Conservation (phyloP, 2,329 filamentous ascomycete genomes). For the Xenoacremonium recifei region DNA sequence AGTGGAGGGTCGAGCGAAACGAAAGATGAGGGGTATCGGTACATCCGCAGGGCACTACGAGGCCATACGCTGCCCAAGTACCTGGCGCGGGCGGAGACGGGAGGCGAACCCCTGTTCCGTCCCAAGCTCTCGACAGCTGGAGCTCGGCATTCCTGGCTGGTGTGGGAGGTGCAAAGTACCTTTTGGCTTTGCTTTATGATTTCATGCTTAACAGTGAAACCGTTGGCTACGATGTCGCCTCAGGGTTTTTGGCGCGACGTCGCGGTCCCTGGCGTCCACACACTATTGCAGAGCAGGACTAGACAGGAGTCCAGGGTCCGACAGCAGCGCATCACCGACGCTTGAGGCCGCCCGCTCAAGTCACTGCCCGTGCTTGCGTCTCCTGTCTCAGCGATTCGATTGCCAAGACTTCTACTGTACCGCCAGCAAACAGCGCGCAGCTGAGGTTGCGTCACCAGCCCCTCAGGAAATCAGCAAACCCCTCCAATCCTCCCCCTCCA, state of each 20-base stretch:
- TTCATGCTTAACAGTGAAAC: conserved; percentile 21
- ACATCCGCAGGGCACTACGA: conserved; percentile 13
- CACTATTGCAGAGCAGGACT: too few relatives aligned
- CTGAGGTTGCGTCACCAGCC: conserved; percentile 28
- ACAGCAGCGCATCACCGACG: too few relatives aligned
- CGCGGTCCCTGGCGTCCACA: too few relatives aligned
- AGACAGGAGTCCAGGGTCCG: too few relatives aligned
- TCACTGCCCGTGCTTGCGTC: too few relatives aligned
- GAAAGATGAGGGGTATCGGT: conserved; percentile 18
- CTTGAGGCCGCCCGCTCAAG: conserved; percentile 7
- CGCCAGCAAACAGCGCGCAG: conserved; percentile 9
- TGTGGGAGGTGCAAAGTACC: conserved; percentile 9
- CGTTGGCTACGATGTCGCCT: not conserved
- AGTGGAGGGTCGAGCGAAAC: too few relatives aligned
- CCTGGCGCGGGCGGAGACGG: too few relatives aligned
- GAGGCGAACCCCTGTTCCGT: too few relatives aligned
- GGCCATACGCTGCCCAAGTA: conserved; percentile 11
- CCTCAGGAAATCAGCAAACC: conserved; percentile 20
- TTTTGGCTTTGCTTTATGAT: conserved; percentile 15
- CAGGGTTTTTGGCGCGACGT: too few relatives aligned
- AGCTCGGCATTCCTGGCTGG: too few relatives aligned
- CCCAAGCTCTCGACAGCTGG: conserved; percentile 10
- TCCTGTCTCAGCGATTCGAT: conserved; percentile 9
- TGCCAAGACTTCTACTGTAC: conserved; percentile 3
- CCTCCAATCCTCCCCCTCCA: conserved; percentile 9